These are phyloP conservation scores for Gossypium bickii DNA, from an alignment of 345 rosid species.

Conservation along the genomic window DNA sequence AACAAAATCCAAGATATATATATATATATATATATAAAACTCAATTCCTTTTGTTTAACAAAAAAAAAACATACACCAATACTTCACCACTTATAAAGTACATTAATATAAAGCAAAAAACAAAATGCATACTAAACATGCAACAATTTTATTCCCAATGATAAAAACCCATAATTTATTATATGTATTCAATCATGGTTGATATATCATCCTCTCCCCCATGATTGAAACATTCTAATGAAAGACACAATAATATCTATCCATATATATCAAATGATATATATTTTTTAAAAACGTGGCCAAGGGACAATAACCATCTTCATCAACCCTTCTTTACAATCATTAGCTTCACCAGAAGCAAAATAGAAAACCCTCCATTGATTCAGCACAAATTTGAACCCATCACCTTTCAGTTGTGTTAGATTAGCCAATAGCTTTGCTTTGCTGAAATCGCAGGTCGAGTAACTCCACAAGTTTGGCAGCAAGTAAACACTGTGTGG, in stretches of 20 bases:
- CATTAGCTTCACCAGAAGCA: constrained; percentile 57
- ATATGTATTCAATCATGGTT: background rate
- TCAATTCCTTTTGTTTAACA: no score
- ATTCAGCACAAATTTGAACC: constrained; percentile 45
- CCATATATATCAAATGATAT: no score
- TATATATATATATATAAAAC: background rate
- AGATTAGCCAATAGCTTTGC: constrained; percentile 49
- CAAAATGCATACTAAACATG: background rate
- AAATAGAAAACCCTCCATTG: constrained; percentile 50
- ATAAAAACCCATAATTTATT: background rate
- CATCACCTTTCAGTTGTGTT: constrained; percentile 48
- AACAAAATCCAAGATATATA: background rate
- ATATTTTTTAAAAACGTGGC: constrained; percentile 13
- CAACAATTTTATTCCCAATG: background rate
- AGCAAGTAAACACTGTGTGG: constrained; percentile 65
- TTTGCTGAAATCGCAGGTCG: constrained; percentile 39
- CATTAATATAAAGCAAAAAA: no score
- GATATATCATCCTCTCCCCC: background rate
- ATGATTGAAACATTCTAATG: background rate
- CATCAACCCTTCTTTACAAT: constrained; percentile 63
- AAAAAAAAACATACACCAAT: no score
- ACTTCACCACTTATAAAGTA: no score
- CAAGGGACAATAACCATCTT: constrained; percentile 53
- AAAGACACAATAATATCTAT: background rate
- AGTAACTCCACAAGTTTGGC: constrained; percentile 42